Base-by-base conservation (phyloP, 2,329 filamentous ascomycete genomes). In the Fusarium sulawesiense region DNA sequence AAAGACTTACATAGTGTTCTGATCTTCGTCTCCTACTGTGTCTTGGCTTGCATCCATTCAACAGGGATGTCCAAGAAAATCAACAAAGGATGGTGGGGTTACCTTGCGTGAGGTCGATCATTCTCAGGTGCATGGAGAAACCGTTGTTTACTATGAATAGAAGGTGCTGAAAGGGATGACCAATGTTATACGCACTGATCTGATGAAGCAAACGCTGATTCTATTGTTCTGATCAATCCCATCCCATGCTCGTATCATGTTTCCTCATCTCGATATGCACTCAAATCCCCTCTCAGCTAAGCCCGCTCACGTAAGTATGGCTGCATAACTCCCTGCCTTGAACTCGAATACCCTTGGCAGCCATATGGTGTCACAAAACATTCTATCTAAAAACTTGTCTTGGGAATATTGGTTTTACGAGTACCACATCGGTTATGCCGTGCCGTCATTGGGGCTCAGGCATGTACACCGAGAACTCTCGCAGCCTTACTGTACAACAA, bases 391-490 rank as follows among this genome's bases (percentile, higher is more conserved):
- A 46, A 59, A 41, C 48, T 45, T 48, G 55, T 61, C 48, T 60
- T 55, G 48, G 41, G 37, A 55, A 55, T 66, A 55, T 66, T 56
- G 62, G 16, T 20, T 41, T 48, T 23, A 41, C 34, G 12, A 48
- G 48, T 56, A 66, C 44, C 27, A 61, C 62, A 13, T 66, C 63
- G 63, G 63, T 56, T 66, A 56, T 49, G 44, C 63, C 56, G 62
- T 37, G 44, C 51, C 40, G 62, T 37, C 47, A 56, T 50, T 66
- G 62, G 48, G 54, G 55, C 30, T 32, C 23, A 42, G 49, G 48
- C 34, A n/a, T 46, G 30, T 37, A 32, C 9, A 40, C 20, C 25
- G 32, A 51, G 18, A 37, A 34, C 37, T 29, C 23, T 66, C 48
- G n/a, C 30, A 66, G 63, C 62, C 63, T 66, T 66, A 42, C 41